A percentile compares a stretch with the other conserved stretches of the same genome.
Evolutionary conservation across 768 basidiomycete genomes (phyloP).

Genomic region (Astraeus odoratus): DNA sequence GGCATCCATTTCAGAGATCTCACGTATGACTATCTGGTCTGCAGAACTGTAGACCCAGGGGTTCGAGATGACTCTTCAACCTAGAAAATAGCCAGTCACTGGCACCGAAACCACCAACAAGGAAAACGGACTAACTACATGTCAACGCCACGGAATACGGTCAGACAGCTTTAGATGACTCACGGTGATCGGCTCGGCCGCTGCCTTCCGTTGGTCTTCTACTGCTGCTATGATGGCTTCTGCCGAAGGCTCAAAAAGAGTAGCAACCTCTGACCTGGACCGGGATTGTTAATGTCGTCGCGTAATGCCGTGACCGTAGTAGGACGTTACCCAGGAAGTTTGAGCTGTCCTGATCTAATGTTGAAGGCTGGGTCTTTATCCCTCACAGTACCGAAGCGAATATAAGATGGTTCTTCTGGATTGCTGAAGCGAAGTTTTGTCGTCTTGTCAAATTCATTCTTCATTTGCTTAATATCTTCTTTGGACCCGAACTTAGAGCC

Average conservation of each 20-base stretch:
- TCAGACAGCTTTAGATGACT: slow-evolving; percentile 1
- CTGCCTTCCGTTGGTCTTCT: slow-evolving; percentile 16
- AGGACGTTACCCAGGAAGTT: slow-evolving; percentile 29
- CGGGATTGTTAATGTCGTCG: background rate
- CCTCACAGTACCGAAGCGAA: slow-evolving; percentile 39
- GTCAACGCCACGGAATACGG: slow-evolving; percentile 2
- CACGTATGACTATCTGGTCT: slow-evolving; percentile 50
- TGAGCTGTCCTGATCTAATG: slow-evolving; percentile 43
- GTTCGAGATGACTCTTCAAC: slow-evolving; percentile 26
- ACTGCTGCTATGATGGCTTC: slow-evolving; percentile 16
- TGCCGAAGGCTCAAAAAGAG: slow-evolving; percentile 24
- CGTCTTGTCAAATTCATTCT: slow-evolving; percentile 37
- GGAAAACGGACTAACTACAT: slow-evolving; percentile 27
- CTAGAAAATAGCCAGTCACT: slow-evolving; percentile 36
- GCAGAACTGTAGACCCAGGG: slow-evolving; percentile 33
- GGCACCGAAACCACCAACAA: slow-evolving; percentile 41
- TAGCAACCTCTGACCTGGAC: slow-evolving; percentile 21
- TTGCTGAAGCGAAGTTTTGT: slow-evolving; percentile 41
- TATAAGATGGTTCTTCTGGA: slow-evolving; percentile 33
- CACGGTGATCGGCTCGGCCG: slow-evolving; percentile 19
- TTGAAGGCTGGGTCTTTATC: slow-evolving; percentile 35
- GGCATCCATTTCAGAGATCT: slow-evolving; percentile 1
- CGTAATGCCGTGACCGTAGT: background rate
- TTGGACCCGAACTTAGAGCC: slow-evolving; percentile 33
- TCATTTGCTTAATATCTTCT: slow-evolving; percentile 38